These are phyloP conservation scores for Colletotrichum horii DNA, from an alignment of 2,329 filamentous ascomycete genomes.

Conservation along the genomic window DNA sequence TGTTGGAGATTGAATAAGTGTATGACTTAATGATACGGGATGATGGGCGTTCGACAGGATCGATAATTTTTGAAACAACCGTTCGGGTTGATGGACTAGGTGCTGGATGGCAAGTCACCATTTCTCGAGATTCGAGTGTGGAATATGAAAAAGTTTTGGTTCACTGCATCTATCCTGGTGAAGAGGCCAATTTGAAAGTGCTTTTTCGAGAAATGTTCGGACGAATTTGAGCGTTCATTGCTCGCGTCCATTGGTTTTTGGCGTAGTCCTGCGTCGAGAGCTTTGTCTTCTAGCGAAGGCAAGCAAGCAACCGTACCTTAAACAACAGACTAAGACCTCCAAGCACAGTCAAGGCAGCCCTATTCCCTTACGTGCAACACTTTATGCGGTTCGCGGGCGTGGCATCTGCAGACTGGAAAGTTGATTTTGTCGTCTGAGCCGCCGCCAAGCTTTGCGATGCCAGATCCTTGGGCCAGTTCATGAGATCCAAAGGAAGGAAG, in stretches of 20 bases:
- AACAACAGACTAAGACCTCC: neutral
- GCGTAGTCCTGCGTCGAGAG: neutral
- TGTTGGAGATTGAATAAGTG: constrained; percentile 51
- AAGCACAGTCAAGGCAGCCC: neutral
- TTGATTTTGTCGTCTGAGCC: neutral
- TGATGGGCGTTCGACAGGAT: constrained; percentile 1
- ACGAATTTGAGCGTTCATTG: neutral
- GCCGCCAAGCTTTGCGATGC: constrained; percentile 1
- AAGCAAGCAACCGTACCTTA: neutral
- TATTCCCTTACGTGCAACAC: neutral
- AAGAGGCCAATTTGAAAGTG: neutral
- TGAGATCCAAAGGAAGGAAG: neutral
- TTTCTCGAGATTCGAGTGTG: neutral
- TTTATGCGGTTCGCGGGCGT: neutral
- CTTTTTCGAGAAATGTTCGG: neutral
- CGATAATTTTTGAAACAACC: neutral
- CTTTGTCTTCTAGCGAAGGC: neutral
- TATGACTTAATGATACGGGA: constrained; percentile 5
- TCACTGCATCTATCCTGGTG: neutral
- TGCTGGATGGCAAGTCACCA: neutral
- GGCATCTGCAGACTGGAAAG: neutral
- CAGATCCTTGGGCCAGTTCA: neutral
- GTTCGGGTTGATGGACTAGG: neutral
- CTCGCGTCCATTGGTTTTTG: neutral
- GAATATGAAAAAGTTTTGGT: neutral